Percentiles rank a stretch among this genome's conserved stretches.
These are phyloP conservation scores for Calonectria pseudoreteaudii DNA, from an alignment of 2,329 filamentous ascomycete species.

Conservation along the genomic window DNA sequence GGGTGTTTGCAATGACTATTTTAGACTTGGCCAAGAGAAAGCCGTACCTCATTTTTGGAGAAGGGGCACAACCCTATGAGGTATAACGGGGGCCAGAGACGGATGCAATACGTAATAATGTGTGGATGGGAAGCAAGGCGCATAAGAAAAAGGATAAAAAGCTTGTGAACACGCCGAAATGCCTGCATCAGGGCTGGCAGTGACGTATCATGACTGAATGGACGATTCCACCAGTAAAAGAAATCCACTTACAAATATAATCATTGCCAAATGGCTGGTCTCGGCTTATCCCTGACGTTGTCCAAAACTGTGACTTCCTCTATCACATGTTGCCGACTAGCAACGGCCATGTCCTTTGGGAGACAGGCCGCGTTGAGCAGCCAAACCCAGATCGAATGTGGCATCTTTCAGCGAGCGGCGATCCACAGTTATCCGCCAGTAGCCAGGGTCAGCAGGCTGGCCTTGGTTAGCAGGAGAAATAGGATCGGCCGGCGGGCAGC, in stretches of 20 bases:
- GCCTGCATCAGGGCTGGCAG: too few species aligned
- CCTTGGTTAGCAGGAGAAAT: not conserved
- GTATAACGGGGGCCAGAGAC: conserved; percentile 46
- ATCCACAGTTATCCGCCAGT: conserved; percentile 40
- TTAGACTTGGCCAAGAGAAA: conserved; percentile 90
- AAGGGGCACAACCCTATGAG: conserved; percentile 70
- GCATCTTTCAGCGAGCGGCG: conserved; percentile 3
- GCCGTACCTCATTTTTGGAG: conserved; percentile 85
- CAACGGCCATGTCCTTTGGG: not conserved
- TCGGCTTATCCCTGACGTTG: not conserved
- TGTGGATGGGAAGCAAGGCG: not conserved
- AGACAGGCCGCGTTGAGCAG: not conserved
- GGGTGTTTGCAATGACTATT: conserved; percentile 93
- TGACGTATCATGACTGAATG: not conserved
- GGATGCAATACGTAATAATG: not conserved
- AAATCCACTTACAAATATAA: not conserved
- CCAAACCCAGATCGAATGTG: not conserved
- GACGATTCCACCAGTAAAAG: not conserved
- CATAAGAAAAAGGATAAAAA: not conserved
- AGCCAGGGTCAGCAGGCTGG: not conserved
- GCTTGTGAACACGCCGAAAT: not conserved
- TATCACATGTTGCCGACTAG: not conserved
- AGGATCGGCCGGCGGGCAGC: not conserved
- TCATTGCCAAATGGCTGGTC: not conserved
- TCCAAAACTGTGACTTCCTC: not conserved